Evolutionary conservation across 192 early-diverging fungal species (phyloP).

Genomic region (Phlyctochytrium bullatum): DNA sequence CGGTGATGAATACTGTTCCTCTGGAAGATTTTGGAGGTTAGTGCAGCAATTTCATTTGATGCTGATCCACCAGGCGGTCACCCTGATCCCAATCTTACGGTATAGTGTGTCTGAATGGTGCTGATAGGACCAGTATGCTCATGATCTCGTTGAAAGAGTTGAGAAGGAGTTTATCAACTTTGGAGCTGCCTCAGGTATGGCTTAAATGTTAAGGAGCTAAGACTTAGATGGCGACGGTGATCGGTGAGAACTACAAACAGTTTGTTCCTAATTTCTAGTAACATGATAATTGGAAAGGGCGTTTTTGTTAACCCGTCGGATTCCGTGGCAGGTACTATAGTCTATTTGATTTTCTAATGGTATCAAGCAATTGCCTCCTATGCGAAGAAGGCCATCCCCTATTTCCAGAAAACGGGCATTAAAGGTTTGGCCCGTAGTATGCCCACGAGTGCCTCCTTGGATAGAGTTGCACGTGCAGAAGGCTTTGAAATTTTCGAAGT

Average conservation of each 20-base stretch:
- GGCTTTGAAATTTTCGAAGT: conserved; percentile 80
- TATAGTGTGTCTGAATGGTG: neutral
- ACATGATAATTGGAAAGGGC: conserved; percentile 96
- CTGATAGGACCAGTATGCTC: conserved; percentile 62
- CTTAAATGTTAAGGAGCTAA: neutral
- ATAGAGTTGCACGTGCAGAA: conserved; percentile 81
- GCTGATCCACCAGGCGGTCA: conserved; percentile 55
- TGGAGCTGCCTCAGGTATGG: conserved; percentile 78
- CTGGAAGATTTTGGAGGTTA: conserved; percentile 83
- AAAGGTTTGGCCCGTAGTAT: conserved; percentile 89
- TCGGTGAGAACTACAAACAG: too few relatives aligned
- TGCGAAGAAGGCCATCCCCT: conserved; percentile 82
- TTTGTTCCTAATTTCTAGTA: conserved; percentile 41
- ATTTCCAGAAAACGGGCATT: conserved; percentile 81
- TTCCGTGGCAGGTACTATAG: conserved; percentile 70
- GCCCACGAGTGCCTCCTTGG: conserved; percentile 93
- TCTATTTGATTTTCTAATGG: conserved; percentile 1
- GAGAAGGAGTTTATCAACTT: conserved; percentile 75
- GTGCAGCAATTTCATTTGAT: neutral
- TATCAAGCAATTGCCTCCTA: conserved; percentile 81
- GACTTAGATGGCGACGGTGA: conserved; percentile 88
- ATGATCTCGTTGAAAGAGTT: conserved; percentile 88
- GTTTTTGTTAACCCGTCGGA: conserved; percentile 96
- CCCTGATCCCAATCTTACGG: conserved; percentile 95
- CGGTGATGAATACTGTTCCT: conserved; percentile 80